Conservation (phyloP, 2,329 filamentous ascomycete genomes). For the Polytolypa hystricis region DNA sequence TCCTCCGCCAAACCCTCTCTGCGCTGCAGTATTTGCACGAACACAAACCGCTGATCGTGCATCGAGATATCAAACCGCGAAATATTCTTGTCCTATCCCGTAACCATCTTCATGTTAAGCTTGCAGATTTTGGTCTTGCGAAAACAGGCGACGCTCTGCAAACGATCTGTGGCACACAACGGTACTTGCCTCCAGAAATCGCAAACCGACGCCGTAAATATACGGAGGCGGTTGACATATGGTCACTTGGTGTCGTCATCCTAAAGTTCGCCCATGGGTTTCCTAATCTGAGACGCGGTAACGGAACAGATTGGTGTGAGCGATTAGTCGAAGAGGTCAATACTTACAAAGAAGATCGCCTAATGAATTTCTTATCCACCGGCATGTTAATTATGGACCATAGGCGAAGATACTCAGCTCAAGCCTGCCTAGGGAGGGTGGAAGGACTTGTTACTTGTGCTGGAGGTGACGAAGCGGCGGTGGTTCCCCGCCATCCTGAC, state of each 20-base stretch:
- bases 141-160: not conserved
- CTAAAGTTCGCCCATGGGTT: not conserved
- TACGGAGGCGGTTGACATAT: slow-evolving; percentile 78
- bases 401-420: not conserved
- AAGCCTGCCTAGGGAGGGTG: not conserved
- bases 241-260: slow-evolving; percentile 72
- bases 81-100: slow-evolving; percentile 12
- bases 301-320: not conserved
- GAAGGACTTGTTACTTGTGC: not conserved
- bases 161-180: not conserved
- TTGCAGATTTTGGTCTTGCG: slow-evolving; percentile 13
- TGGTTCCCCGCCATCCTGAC: not conserved
- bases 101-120: slow-evolving; percentile 4
- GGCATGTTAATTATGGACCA: slow-evolving; percentile 1
- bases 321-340: not conserved
- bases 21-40: slow-evolving; percentile 12
- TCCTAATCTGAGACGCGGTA: not conserved
- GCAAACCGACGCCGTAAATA: slow-evolving; percentile 35
- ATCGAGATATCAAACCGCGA: slow-evolving; percentile 14
- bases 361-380: not conserved
- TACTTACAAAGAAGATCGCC: not conserved
- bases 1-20: slow-evolving; percentile 2
- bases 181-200: slow-evolving; percentile 1
- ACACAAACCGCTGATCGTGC: slow-evolving; percentile 6
- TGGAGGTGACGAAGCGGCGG: not conserved